Evolutionary conservation across 352 stramenopile species (phyloP).

Genomic region (Phytophthora pluvialis): DNA sequence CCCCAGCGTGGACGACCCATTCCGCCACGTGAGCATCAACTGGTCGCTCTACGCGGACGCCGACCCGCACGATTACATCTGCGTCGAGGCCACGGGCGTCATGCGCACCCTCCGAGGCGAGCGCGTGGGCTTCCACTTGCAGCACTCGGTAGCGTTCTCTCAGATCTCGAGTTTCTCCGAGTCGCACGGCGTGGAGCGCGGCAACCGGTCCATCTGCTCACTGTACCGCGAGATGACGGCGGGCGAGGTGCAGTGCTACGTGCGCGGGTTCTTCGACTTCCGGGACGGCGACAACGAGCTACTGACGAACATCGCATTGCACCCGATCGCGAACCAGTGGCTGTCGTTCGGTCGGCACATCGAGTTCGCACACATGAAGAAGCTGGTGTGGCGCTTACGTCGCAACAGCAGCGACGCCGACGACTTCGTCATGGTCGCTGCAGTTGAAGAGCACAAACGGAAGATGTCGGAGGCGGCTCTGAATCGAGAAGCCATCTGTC

Average conservation of each 20-base stretch:
- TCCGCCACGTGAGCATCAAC: conserved; percentile 48
- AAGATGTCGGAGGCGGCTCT: conserved; percentile 21
- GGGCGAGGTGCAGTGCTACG: conserved; percentile 30
- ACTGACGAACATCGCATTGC: conserved; percentile 30
- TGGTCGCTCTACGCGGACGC: conserved; percentile 42
- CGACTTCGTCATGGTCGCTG: conserved; percentile 13
- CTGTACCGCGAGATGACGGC: conserved; percentile 21
- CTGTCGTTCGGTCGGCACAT: conserved; percentile 29
- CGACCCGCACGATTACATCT: conserved; percentile 50
- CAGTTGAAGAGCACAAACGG: conserved; percentile 6
- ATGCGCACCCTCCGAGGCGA: conserved; percentile 29
- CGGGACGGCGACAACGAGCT: conserved; percentile 24
- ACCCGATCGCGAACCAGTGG: conserved; percentile 28
- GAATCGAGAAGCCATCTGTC: conserved; percentile 11
- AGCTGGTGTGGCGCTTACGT: conserved; percentile 28
- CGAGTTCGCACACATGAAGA: conserved; percentile 41
- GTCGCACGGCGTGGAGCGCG: conserved; percentile 23
- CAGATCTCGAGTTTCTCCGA: conserved; percentile 24
- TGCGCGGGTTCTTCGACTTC: conserved; percentile 46
- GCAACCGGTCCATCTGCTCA: conserved; percentile 32
- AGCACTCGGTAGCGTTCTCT: conserved; percentile 44
- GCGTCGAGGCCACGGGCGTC: conserved; percentile 46
- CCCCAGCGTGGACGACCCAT: conserved; percentile 37
- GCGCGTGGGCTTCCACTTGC: conserved; percentile 49
- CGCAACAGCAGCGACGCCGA: conserved; percentile 13